Conservation (phyloP, 1,284 basidiomycete genomes). For the Hortiboletus rubellus region DNA sequence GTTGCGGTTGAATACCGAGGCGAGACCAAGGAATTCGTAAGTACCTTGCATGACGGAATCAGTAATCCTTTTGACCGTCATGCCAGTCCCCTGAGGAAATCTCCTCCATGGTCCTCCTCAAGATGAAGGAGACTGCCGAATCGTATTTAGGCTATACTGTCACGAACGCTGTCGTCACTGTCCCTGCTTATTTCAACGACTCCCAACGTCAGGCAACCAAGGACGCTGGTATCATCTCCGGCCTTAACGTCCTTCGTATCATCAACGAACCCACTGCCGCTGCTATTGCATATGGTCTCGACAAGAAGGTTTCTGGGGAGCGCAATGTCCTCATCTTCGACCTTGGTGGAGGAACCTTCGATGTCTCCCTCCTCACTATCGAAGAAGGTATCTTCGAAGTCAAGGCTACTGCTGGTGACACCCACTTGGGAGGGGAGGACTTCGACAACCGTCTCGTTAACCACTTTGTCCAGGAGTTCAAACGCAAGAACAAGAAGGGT, state of each 20-base stretch:
- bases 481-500: constrained; percentile 98
- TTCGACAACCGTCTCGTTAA: constrained; percentile 99
- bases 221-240: constrained; percentile 89
- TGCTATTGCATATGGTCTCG: constrained; percentile 93
- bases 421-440: constrained; percentile 98
- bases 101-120: constrained; percentile 95
- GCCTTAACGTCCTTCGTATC: constrained; percentile 92
- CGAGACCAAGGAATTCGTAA: constrained; percentile 89
- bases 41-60: constrained; percentile 33
- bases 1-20: constrained; percentile 89
- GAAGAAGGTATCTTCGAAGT: constrained; percentile 99
- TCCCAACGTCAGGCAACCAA: constrained; percentile 96
- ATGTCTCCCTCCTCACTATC: constrained; percentile 97
- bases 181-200: constrained; percentile 98
- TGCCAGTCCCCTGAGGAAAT: constrained; percentile 91
- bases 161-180: constrained; percentile 90
- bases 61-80: constrained; percentile 16
- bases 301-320: constrained; percentile 85
- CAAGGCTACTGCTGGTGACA: constrained; percentile 99
- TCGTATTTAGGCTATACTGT: constrained; percentile 88
- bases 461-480: constrained; percentile 98
- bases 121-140: constrained; percentile 99
- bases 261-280: constrained; percentile 97
- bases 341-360: constrained; percentile 98
- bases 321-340: constrained; percentile 97